Conservation (phyloP, 2,329 filamentous ascomycete species). For the Periconia macrospinosa region DNA sequence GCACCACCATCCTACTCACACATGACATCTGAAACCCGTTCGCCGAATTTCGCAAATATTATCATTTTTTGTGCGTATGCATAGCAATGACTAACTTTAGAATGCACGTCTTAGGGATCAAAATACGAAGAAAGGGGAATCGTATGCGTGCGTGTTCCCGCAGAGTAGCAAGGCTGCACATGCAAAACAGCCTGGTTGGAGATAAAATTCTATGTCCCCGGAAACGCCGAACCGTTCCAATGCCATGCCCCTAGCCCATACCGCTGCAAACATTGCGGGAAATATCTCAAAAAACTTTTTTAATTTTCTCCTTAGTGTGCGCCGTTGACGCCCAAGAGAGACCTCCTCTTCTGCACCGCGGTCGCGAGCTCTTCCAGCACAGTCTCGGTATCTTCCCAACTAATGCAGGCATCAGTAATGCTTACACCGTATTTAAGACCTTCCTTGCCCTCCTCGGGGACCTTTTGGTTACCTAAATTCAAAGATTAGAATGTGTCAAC, state of each 20-base stretch:
- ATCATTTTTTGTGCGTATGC: background rate
- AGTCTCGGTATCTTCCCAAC: constrained; percentile 84
- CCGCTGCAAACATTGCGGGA: constrained; percentile 5
- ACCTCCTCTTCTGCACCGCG: constrained; percentile 75
- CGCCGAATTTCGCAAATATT: background rate
- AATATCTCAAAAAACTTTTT: background rate
- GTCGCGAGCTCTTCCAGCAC: constrained; percentile 78
- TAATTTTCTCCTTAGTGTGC: constrained; percentile 16
- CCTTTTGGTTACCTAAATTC: constrained; percentile 78
- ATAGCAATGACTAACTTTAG: background rate
- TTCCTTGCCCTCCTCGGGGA: constrained; percentile 80
- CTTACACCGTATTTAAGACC: constrained; percentile 91
- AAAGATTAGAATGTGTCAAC: constrained; percentile 10
- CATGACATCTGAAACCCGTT: background rate
- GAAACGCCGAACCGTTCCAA: constrained; percentile 26
- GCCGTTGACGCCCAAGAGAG: constrained; percentile 42
- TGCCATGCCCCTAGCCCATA: constrained; percentile 11
- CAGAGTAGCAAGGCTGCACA: background rate
- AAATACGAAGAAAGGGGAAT: background rate
- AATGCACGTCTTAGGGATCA: background rate
- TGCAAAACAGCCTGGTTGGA: constrained; percentile 2
- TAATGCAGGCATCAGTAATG: constrained; percentile 96
- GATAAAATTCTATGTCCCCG: constrained; percentile 11
- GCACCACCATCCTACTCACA: background rate
- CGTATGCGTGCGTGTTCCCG: background rate